phyloP scores from a whole-genome alignment of 306 rosid species.

The Vigna mungo region DNA sequence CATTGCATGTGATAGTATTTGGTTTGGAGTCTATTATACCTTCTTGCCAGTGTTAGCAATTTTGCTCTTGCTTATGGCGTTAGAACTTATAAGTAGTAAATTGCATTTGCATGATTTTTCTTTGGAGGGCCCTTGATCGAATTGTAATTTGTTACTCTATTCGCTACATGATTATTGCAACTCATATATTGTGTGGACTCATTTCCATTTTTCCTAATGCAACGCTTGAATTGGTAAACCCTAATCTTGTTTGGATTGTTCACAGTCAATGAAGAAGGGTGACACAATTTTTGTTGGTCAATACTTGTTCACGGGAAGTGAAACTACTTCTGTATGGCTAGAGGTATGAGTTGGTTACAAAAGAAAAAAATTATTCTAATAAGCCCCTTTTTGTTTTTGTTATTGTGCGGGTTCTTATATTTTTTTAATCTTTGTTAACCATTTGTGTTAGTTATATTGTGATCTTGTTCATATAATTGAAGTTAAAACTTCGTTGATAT shows the following conservation, averaged over 20 bases:
- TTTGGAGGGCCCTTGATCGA: not conserved
- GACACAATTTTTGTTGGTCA: slow-evolving; percentile 97
- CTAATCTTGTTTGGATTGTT: slow-evolving; percentile 39
- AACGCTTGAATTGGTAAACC: slow-evolving; percentile 25
- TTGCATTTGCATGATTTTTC: slow-evolving; percentile 5
- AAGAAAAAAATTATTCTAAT: slow-evolving; percentile 16
- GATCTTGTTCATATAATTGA: slow-evolving; percentile 19
- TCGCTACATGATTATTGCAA: not conserved
- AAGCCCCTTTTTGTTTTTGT: not conserved
- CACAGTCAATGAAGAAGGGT: slow-evolving; percentile 84
- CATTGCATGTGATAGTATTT: not conserved
- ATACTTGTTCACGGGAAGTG: slow-evolving; percentile 98
- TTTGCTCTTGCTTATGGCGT: slow-evolving; percentile 1
- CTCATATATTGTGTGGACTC: not conserved
- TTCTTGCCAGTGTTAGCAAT: not conserved
- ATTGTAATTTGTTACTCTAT: not conserved
- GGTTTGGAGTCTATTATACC: not conserved
- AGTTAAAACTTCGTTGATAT: not conserved
- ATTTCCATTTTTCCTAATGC: not conserved
- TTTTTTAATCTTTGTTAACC: slow-evolving; percentile 25
- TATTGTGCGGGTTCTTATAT: not conserved
- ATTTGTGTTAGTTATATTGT: slow-evolving; percentile 21
- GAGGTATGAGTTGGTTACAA: slow-evolving; percentile 59
- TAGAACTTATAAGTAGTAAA: not conserved
- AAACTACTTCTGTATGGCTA: slow-evolving; percentile 97